Base-by-base conservation (phyloP, 163 green algal genomes). In the Trebouxia gelatinosa region DNA sequence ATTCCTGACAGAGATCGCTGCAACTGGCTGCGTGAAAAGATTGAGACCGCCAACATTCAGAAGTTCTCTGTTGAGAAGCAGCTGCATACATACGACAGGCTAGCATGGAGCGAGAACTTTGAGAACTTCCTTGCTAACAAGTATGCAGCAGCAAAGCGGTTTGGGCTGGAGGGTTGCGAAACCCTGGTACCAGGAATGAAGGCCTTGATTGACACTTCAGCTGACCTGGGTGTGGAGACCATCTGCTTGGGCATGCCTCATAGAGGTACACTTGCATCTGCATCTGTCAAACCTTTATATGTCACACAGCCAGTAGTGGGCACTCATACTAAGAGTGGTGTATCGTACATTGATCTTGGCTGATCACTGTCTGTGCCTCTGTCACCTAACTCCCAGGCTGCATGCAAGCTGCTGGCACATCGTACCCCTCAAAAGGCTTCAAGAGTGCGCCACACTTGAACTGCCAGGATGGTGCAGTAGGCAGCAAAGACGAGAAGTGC, bases 91-190 rank as follows among this genome's bases (percentile, higher is more conserved):
- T 90, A 98, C 70, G 96, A 99, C 87, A 88, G 96, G 34, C 87
- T 98, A 5, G 91, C 92, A 0, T 98, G 95, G 95, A 92, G 82
- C 62, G 93, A 97, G 72, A 93, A 96, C 85, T 99, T 99, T 78
- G 96, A 99, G 90, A 95, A 84, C 37, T 99, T 99, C 86, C 84
- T 98, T 70, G 92, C 92, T 32, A 98, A 97, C 84, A 99, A 99
- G 89, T 98, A 96, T 84, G 93, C 92, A 37, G 94, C 95, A 0
- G 94, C 95, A 39, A 99, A 99, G 90, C 86, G 96, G 11, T 99
- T 99, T 86, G 96, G 96, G 0, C 87, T 99, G 50, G 96, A 99
- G 89, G 96, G 96, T 50, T 95, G 90, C 65, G 96, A 99, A 86
- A 93, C 93, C 17, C 88, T 99, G 21, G 96, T 99, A 67, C 96